Conservation (phyloP, 495 filamentous ascomycete genomes). For the Umbilicaria muhlenbergii region DNA sequence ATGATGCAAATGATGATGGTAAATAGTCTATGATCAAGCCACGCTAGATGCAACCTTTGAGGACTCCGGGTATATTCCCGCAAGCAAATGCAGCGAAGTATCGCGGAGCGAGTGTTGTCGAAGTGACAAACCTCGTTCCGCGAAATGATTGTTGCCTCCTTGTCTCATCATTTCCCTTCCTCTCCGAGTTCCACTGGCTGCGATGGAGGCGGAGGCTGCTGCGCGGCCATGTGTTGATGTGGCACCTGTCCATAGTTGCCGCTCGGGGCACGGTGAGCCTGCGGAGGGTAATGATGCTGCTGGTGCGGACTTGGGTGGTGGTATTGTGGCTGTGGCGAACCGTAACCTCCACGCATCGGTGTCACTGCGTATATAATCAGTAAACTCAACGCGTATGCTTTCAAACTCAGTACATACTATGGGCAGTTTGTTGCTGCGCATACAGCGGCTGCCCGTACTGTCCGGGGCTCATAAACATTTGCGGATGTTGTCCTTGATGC, state of each 20-base stretch:
- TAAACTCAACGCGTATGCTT: slow-evolving; percentile 7
- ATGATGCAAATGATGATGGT: too few relatives aligned
- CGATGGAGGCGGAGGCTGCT: slow-evolving; percentile 23
- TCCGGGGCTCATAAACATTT: slow-evolving; percentile 52
- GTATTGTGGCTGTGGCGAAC: slow-evolving; percentile 43
- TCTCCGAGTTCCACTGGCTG: slow-evolving; percentile 33
- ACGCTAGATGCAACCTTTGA: too few relatives aligned
- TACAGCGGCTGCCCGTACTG: slow-evolving; percentile 55
- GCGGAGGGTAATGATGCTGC: slow-evolving; percentile 46
- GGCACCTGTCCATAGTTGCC: slow-evolving; percentile 40
- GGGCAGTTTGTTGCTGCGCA: slow-evolving; percentile 42
- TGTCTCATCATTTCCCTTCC: slow-evolving; percentile 36
- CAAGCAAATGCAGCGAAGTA: too few relatives aligned
- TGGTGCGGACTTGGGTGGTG: slow-evolving; percentile 46
- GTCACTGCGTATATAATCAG: slow-evolving; percentile 32
- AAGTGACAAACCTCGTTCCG: too few relatives aligned
- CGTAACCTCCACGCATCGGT: slow-evolving; percentile 41
- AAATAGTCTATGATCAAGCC: too few relatives aligned
- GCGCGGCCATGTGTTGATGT: slow-evolving; percentile 26
- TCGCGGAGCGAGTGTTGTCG: too few relatives aligned
- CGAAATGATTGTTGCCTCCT: too few relatives aligned
- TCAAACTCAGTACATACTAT: slow-evolving; percentile 39
- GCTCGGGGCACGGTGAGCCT: slow-evolving; percentile 41
- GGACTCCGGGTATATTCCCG: too few relatives aligned
- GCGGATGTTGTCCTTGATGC: slow-evolving; percentile 50